Evolutionary conservation across 2,329 filamentous ascomycete genomes (phyloP).

Genomic region (Ceratocystis papillata): DNA sequence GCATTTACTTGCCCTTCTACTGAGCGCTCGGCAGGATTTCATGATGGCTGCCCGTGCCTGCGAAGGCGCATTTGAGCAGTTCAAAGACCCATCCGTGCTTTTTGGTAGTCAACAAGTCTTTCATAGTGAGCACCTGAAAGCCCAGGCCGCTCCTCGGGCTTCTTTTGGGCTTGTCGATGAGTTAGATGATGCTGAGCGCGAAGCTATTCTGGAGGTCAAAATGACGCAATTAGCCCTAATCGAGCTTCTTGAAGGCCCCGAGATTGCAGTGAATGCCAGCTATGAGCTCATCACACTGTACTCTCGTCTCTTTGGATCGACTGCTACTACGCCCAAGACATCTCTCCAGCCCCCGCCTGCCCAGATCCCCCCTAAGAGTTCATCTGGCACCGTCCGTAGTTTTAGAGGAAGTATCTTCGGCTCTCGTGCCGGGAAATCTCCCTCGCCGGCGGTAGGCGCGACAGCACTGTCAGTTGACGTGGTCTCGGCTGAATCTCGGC

Average conservation of each 20-base stretch:
- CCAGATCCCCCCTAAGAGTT: constrained; percentile 45
- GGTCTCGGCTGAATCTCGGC: constrained; percentile 12
- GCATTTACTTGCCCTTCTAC: constrained; percentile 77
- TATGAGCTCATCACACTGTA: constrained; percentile 77
- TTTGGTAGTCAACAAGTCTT: constrained; percentile 52
- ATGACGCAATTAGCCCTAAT: constrained; percentile 84
- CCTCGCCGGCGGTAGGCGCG: constrained; percentile 16
- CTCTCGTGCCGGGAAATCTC: constrained; percentile 28
- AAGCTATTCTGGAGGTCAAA: constrained; percentile 81
- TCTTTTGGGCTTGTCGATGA: constrained; percentile 50
- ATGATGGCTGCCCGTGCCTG: constrained; percentile 69
- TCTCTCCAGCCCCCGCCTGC: constrained; percentile 16
- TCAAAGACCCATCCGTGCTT: constrained; percentile 58
- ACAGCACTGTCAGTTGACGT: constrained; percentile 15
- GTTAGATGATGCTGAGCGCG: constrained; percentile 75
- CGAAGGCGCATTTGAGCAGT: constrained; percentile 84
- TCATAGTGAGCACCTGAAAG: constrained; percentile 57
- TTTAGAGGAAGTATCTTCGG: constrained; percentile 69
- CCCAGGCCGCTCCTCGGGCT: constrained; percentile 30
- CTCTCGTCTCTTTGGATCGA: constrained; percentile 59
- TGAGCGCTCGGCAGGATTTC: constrained; percentile 81
- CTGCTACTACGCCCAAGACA: constrained; percentile 10
- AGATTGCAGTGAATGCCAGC: constrained; percentile 77
- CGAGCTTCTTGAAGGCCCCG: constrained; percentile 72
- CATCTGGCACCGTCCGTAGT: constrained; percentile 59